A percentile compares a stretch with the other conserved stretches of the same genome.
Conservation (phyloP, 768 basidiomycete genomes). For the Tulasnella sp. region DNA sequence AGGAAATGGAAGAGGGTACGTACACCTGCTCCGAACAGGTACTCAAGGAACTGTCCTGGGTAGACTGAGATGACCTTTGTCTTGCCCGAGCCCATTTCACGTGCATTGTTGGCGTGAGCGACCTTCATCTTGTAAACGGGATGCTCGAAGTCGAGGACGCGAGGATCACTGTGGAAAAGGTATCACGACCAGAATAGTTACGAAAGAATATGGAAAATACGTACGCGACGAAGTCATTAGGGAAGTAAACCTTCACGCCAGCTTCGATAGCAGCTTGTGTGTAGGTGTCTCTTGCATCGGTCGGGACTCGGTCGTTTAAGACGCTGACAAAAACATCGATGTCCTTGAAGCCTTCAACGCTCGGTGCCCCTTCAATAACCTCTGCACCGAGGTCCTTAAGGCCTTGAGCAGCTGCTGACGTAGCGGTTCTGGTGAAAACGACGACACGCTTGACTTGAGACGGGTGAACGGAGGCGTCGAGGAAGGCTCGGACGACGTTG, state of each 20-base stretch:
- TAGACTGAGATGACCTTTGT: slow-evolving; percentile 21
- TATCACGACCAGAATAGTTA: background rate
- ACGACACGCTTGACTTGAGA: background rate
- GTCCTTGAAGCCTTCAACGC: slow-evolving; percentile 1
- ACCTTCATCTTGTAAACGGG: slow-evolving; percentile 13
- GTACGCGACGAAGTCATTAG: slow-evolving; percentile 14
- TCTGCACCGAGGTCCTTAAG: slow-evolving; percentile 6
- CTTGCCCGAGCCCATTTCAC: background rate
- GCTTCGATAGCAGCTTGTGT: background rate
- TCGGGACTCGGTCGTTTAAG: background rate
- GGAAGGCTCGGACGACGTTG: slow-evolving; percentile 19
- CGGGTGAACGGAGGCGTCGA: slow-evolving; percentile 20
- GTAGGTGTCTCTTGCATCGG: slow-evolving; percentile 1
- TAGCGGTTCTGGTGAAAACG: slow-evolving; percentile 14
- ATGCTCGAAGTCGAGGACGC: background rate
- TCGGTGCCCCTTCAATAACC: background rate
- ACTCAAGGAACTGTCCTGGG: slow-evolving; percentile 14
- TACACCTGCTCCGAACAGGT: slow-evolving; percentile 10
- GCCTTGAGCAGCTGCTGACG: background rate
- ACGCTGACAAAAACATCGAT: slow-evolving; percentile 25
- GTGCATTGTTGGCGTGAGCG: background rate
- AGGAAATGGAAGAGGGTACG: background rate
- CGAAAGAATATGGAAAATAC: background rate
- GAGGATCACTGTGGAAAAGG: background rate
- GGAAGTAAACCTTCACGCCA: slow-evolving; percentile 30